A percentile compares a stretch with the other conserved stretches of the same genome.
Conservation (phyloP, 257 asterid genomes). For the Capsicum pubescens region DNA sequence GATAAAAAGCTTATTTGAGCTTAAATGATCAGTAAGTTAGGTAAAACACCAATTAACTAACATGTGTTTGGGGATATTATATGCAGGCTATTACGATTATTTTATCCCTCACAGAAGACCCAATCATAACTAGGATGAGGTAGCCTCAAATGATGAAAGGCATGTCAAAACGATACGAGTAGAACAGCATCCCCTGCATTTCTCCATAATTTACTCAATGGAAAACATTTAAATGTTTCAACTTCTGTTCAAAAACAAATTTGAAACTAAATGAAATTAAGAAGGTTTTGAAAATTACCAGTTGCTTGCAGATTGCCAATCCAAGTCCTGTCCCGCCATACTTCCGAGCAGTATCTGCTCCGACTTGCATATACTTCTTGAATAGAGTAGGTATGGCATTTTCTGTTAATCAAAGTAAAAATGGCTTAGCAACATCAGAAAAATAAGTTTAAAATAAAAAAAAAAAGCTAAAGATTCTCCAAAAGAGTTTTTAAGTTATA, state of each 20-base stretch:
- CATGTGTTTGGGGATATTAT: no score
- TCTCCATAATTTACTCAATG: background rate
- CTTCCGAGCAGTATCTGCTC: constrained; percentile 88
- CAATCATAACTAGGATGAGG: background rate
- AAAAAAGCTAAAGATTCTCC: background rate
- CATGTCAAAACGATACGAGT: background rate
- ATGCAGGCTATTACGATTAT: no score
- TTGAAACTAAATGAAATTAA: background rate
- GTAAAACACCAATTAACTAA: no score
- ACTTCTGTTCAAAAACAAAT: background rate
- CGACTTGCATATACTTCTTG: constrained; percentile 95
- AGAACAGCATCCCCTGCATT: constrained; percentile 10
- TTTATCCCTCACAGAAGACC: background rate
- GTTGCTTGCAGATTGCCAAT: constrained; percentile 87
- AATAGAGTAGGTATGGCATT: constrained; percentile 76
- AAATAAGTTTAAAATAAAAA: background rate
- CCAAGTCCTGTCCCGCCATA: constrained; percentile 97
- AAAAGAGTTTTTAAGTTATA: background rate
- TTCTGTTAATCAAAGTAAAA: constrained; percentile 49
- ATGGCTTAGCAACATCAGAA: background rate
- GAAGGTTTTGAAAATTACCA: constrained; percentile 51
- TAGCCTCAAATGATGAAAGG: constrained; percentile 16
- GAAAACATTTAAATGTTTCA: background rate
- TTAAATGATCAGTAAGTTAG: no score
- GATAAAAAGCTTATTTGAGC: no score